A percentile compares a stretch with the other conserved stretches of the same genome.
Conservation (phyloP, 495 filamentous ascomycete genomes). For the Penicillium daleae region DNA sequence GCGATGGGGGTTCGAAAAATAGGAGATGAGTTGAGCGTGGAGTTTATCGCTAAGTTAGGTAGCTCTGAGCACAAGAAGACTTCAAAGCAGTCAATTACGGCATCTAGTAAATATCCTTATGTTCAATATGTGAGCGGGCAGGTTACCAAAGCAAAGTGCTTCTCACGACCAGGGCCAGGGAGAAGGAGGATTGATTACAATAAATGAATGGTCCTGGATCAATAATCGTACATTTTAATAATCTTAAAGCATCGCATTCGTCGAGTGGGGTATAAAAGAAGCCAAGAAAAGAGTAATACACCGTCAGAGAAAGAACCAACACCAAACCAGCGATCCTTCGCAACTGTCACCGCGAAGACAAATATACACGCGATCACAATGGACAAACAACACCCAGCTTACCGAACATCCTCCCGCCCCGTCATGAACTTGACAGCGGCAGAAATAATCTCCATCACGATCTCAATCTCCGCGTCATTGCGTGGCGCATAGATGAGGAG, state of each 20-base stretch:
- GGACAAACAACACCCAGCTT: background rate
- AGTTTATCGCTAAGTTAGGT: background rate
- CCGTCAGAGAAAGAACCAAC: background rate
- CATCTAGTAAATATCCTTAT: too few relatives aligned
- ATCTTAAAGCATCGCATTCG: slow-evolving; percentile 2
- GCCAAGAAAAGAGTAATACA: slow-evolving; percentile 8
- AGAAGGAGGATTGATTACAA: background rate
- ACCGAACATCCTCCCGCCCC: slow-evolving; percentile 34
- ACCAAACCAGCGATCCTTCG: background rate
- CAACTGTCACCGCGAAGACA: background rate
- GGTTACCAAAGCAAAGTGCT: background rate
- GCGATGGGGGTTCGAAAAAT: too few relatives aligned
- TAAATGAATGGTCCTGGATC: background rate
- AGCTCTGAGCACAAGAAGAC: too few relatives aligned
- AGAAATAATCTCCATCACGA: slow-evolving; percentile 70
- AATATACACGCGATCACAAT: too few relatives aligned
- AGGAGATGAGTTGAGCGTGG: too few relatives aligned
- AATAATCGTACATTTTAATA: background rate
- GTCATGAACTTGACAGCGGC: slow-evolving; percentile 56
- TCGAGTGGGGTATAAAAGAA: slow-evolving; percentile 12
- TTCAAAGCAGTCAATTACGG: too few relatives aligned
- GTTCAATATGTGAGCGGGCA: too few relatives aligned
- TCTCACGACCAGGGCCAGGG: background rate
- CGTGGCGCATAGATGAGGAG: slow-evolving; percentile 85
- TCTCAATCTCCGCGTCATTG: slow-evolving; percentile 65